phyloP scores from a whole-genome alignment of 2,329 filamentous ascomycete species.

The Aspergillus cejpii region DNA sequence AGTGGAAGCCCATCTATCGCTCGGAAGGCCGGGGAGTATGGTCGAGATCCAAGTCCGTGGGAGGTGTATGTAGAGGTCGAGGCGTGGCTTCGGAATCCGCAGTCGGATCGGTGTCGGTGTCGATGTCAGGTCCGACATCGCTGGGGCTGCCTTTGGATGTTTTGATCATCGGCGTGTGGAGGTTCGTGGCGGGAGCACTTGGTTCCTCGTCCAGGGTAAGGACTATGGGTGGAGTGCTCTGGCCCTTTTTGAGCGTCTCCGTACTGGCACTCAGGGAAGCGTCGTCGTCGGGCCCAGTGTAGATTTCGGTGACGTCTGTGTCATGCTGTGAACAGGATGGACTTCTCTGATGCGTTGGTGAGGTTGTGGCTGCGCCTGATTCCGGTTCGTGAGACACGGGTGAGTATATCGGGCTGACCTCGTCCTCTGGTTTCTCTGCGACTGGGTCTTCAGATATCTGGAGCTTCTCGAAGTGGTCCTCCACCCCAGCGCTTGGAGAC shows the following conservation, averaged over 20 bases:
- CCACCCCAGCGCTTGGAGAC: constrained; percentile 22
- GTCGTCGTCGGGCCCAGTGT: constrained; percentile 10
- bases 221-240: constrained; percentile 28
- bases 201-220: constrained; percentile 6
- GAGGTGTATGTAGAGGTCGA: constrained; percentile 28
- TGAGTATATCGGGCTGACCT: constrained; percentile 20
- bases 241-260: constrained; percentile 18
- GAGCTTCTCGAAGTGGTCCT: constrained; percentile 30
- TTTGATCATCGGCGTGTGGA: constrained; percentile 19
- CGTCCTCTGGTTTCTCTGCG: constrained; percentile 24
- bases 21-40: constrained; percentile 23
- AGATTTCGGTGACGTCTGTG: constrained; percentile 9
- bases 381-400: constrained; percentile 14
- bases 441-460: constrained; percentile 33
- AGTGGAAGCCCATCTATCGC: constrained; percentile 16
- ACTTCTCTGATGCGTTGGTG: constrained; percentile 4
- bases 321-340: constrained; percentile 9
- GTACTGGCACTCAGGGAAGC: constrained; percentile 7
- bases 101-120: constrained; percentile 19
- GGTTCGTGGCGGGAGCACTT: constrained; percentile 4
- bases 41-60: constrained; percentile 22
- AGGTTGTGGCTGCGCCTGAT: constrained; percentile 4
- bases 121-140: no score
- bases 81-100: constrained; percentile 31
- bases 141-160: constrained; percentile 16